A percentile compares a stretch with the other conserved stretches of the same genome.
These are phyloP conservation scores for Eucalyptus sp. DNA, from an alignment of 345 rosid genomes.

Conservation along the genomic window DNA sequence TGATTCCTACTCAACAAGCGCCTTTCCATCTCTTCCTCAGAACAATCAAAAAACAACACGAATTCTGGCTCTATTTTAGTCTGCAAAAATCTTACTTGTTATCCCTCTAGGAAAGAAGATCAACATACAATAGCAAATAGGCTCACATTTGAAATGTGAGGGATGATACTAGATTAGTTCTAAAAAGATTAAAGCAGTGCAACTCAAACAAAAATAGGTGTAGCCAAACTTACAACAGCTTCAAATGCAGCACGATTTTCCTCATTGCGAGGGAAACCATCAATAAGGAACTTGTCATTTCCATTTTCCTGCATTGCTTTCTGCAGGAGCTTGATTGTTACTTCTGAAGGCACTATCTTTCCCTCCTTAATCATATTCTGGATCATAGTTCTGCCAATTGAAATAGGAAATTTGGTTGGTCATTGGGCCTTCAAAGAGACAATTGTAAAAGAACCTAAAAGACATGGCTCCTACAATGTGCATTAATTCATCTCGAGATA, in stretches of 20 bases:
- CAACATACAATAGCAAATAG: neutral
- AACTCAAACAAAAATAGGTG: neutral
- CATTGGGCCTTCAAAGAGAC: neutral
- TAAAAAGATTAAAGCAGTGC: neutral
- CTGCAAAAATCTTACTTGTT: conserved; percentile 10
- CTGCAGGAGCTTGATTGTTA: conserved; percentile 70
- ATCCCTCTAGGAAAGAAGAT: neutral
- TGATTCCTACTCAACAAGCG: conserved; percentile 61
- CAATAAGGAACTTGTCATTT: conserved; percentile 60
- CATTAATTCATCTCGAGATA: neutral
- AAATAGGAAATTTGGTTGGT: neutral
- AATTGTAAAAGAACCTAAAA: neutral
- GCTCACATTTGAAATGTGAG: neutral
- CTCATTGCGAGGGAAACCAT: conserved; percentile 86
- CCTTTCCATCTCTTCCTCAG: conserved; percentile 54
- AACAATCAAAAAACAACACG: conserved; percentile 49
- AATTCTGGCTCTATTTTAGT: conserved; percentile 52
- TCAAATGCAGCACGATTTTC: conserved; percentile 69
- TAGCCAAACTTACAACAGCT: conserved; percentile 30
- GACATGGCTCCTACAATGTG: neutral
- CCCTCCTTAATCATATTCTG: conserved; percentile 58
- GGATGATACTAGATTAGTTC: neutral
- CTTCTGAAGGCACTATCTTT: conserved; percentile 81
- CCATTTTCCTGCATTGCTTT: conserved; percentile 48
- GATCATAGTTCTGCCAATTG: conserved; percentile 43